Base-by-base conservation (phyloP, 2,329 filamentous ascomycete species). In the Penicillium nordicum region DNA sequence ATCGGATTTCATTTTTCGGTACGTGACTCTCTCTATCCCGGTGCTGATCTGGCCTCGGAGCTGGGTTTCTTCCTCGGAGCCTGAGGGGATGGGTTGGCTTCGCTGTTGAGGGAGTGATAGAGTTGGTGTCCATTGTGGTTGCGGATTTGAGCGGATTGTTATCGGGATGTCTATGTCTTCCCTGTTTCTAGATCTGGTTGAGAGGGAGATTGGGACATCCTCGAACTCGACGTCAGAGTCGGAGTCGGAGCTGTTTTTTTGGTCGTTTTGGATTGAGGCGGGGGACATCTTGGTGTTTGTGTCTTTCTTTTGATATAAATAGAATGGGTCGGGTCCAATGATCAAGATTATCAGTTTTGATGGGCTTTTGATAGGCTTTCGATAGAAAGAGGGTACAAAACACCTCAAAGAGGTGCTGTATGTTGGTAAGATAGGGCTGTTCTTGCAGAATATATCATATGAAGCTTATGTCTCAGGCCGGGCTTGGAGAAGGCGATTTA, bases 11-110 rank as follows among this genome's bases (percentile, higher is more conserved):
- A 63, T 63, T 23, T 63, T 61, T 34, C 64, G 64, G 25, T 58
- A 63, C 14, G 51, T 61, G 34, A 66, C 57, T 21, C 50, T 48
- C 23, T 66, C 64, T 11, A 66, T 58, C 1, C 55, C 62, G 2
- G 46, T 34, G 27, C 55, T 60, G 18, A 66, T 34, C 10, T 59
- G 60, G 40, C 56, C 57, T 2, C 64, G 63, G 23, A 65, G 50
- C 14, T 64, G 63, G 10, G 77, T 80, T 67, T 88, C 84, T 69
- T 85, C 86, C 25, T 74, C 69, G 12, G 83, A 82, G 30, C 84
- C 84, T 0, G 82, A 72, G 40, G 75, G 76, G 8, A 87, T 72
- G 1, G 83, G 82, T 42, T 79, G 75, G 8, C 72, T 69, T 41
- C 84, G 79, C 54, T 78, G 77, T 0, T 82, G 83, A 4, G 87